phyloP scores from a whole-genome alignment of 1,139 yeast species.

The Pichia norvegensis region DNA sequence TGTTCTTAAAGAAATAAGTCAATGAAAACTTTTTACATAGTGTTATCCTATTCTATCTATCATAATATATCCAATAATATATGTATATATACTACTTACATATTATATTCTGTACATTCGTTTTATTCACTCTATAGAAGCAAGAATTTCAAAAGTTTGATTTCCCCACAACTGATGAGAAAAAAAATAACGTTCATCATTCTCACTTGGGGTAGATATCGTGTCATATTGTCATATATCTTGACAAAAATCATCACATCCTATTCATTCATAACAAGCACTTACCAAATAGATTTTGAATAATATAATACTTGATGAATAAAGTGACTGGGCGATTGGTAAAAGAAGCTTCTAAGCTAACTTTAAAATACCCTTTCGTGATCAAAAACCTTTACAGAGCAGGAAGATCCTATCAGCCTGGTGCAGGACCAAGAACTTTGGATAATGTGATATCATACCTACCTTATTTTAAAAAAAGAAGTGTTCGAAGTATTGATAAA shows the following conservation, averaged over 20 bases:
- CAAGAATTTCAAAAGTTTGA: not conserved
- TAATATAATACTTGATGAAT: too few relatives aligned
- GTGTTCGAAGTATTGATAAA: not conserved
- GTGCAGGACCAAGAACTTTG: conserved; percentile 11
- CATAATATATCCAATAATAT: not conserved
- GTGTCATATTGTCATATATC: too few relatives aligned
- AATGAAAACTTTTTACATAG: not conserved
- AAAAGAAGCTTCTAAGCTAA: not conserved
- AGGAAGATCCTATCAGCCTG: not conserved
- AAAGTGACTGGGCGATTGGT: not conserved
- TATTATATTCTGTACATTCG: not conserved
- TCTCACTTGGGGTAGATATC: too few relatives aligned
- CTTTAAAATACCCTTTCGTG: not conserved
- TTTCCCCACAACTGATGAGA: too few relatives aligned
- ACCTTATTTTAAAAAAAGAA: not conserved
- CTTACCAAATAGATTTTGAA: too few relatives aligned
- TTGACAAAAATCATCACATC: too few relatives aligned
- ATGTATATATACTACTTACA: not conserved
- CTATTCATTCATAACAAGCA: too few relatives aligned
- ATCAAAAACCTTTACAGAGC: not conserved
- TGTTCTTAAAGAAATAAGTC: conserved; percentile 41
- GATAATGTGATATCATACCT: conserved; percentile 10
- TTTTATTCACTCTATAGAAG: not conserved
- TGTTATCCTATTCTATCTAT: not conserved
- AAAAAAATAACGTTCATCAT: not conserved